phyloP scores from a whole-genome alignment of 371 early-diverging fungal species.

The Vairimorpha apis region DNA sequence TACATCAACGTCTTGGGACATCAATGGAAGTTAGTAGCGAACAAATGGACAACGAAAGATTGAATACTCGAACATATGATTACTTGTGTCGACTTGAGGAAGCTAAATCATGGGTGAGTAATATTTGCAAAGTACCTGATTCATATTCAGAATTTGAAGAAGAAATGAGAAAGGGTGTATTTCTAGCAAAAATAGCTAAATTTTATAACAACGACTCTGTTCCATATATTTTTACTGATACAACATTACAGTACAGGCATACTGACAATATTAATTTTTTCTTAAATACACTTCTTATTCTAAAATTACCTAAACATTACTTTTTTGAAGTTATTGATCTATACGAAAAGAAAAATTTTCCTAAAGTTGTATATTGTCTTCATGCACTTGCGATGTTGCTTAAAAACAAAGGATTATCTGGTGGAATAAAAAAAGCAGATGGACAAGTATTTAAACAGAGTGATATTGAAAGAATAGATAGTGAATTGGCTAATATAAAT shows the following conservation, averaged over 20 bases:
- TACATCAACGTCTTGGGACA: conserved; percentile 37
- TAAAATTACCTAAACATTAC: conserved; percentile 79
- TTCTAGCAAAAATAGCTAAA: conserved; percentile 78
- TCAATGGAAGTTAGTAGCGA: conserved; percentile 33
- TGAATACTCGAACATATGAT: conserved; percentile 84
- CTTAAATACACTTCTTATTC: conserved; percentile 71
- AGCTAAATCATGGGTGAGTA: conserved; percentile 80
- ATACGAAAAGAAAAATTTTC: conserved; percentile 96
- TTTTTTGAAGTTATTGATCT: conserved; percentile 93
- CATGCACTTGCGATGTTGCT: conserved; percentile 79
- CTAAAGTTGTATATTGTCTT: conserved; percentile 95
- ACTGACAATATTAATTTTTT: conserved; percentile 96
- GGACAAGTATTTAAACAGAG: conserved; percentile 55
- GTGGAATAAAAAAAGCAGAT: conserved; percentile 45
- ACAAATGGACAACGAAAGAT: conserved; percentile 82
- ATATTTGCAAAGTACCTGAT: conserved; percentile 71
- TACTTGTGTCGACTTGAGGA: conserved; percentile 95
- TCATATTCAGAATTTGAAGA: conserved; percentile 71
- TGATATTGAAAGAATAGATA: conserved; percentile 49
- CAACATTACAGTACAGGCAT: conserved; percentile 79
- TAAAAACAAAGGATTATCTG: conserved; percentile 37
- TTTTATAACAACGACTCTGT: conserved; percentile 75
- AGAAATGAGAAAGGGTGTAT: conserved; percentile 81
- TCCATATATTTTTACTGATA: conserved; percentile 72
- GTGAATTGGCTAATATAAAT: conserved; percentile 51